These are phyloP conservation scores for Bacidia rubella DNA, from an alignment of 495 filamentous ascomycete species.

Conservation along the genomic window DNA sequence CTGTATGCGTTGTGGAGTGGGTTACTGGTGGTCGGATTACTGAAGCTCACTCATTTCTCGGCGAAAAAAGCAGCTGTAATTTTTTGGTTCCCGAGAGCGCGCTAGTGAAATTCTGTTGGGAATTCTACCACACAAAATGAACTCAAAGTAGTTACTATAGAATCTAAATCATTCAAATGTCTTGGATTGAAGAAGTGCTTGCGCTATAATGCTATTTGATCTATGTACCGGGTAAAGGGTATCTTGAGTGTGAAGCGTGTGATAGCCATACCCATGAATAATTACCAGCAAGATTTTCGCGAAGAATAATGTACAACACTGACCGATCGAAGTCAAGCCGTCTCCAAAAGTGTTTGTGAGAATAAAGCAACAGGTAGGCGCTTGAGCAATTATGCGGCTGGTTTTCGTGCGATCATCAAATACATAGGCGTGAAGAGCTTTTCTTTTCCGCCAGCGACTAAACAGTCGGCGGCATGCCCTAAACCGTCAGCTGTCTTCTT, in stretches of 20 bases:
- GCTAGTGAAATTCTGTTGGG: conserved; percentile 3
- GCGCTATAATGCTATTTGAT: too few relatives aligned
- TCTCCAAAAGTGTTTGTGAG: too few relatives aligned
- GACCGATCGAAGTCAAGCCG: too few relatives aligned
- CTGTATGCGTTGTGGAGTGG: background rate
- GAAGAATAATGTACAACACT: too few relatives aligned
- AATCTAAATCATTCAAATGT: too few relatives aligned
- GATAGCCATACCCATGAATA: too few relatives aligned
- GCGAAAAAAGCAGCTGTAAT: conserved; percentile 2
- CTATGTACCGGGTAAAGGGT: too few relatives aligned
- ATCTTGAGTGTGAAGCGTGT: too few relatives aligned
- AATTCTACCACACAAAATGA: background rate
- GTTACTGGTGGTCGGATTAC: background rate
- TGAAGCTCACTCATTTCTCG: background rate
- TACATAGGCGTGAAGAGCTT: conserved; percentile 99
- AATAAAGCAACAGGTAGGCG: too few relatives aligned
- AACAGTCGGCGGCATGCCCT: conserved; percentile 66
- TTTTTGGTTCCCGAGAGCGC: conserved; percentile 4
- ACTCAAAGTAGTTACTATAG: too few relatives aligned
- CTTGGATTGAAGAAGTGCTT: too few relatives aligned
- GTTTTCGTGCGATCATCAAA: conserved; percentile 92
- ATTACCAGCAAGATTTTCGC: too few relatives aligned
- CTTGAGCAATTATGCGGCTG: conserved; percentile 19
- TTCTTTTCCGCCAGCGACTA: conserved; percentile 82
- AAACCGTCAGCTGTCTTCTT: conserved; percentile 92